A percentile compares a stretch with the other conserved stretches of the same genome.
Conservation (phyloP, 73 alveolate genomes). For the Paramecium primaurelia region DNA sequence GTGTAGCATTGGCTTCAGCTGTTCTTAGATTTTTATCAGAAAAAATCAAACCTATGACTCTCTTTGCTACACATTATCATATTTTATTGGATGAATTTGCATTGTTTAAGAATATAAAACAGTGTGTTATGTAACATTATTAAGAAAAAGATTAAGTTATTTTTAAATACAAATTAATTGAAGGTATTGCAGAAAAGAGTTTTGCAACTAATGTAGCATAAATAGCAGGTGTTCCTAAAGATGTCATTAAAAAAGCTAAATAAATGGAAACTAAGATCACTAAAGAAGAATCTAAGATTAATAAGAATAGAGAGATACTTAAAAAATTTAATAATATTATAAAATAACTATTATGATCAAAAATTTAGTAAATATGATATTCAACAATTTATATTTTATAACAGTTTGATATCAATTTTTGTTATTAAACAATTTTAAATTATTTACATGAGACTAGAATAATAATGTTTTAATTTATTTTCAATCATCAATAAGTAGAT, state of each 20-base stretch:
- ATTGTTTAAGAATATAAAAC: slow-evolving; percentile 68
- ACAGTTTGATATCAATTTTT: not conserved
- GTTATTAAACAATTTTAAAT: not conserved
- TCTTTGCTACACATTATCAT: slow-evolving; percentile 97
- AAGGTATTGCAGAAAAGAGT: slow-evolving; percentile 88
- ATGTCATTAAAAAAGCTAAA: slow-evolving; percentile 64
- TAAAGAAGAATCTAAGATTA: slow-evolving; percentile 53
- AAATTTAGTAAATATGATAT: not conserved
- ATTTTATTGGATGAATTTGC: slow-evolving; percentile 85
- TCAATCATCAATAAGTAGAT: not conserved
- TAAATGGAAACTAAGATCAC: slow-evolving; percentile 37
- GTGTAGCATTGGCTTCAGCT: slow-evolving; percentile 88
- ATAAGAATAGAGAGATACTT: slow-evolving; percentile 19
- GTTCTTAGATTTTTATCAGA: slow-evolving; percentile 75
- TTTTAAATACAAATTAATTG: slow-evolving; percentile 83
- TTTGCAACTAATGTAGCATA: slow-evolving; percentile 81
- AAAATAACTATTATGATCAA: not conserved
- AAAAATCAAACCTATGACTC: slow-evolving; percentile 74
- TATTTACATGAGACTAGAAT: not conserved
- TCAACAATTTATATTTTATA: not conserved
- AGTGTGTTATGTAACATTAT: slow-evolving; percentile 81
- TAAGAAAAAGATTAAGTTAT: slow-evolving; percentile 70
- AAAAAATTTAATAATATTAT: not conserved
- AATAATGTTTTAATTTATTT: not conserved
- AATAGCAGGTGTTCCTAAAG: slow-evolving; percentile 92